Base-by-base conservation (phyloP, 2,329 filamentous ascomycete genomes). In the Boeremia exigua region DNA sequence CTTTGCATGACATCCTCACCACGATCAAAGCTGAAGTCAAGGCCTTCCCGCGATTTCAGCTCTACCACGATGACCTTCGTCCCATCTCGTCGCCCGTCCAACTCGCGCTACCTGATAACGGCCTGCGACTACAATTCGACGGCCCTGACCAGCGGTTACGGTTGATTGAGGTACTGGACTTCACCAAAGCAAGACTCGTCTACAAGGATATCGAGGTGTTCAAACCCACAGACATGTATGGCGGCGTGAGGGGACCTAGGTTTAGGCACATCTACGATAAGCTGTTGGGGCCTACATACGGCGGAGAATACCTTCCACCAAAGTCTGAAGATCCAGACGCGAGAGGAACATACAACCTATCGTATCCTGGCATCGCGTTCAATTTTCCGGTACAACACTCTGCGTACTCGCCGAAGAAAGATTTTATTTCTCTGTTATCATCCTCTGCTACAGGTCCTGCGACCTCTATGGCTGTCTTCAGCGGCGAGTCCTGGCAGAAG, bases 291-390 rank as follows among this genome's bases (percentile, higher is more conserved):
- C 93, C 93, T 15, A 96, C 94, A 0, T 98, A 96, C 73, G 90
- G 90, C 1, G 95, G 95, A 60, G 95, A 99, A 79, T 99, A 94
- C 70, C 83, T 96, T 33, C 84, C 88, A 8, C 86, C 91, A 0
- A 74, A 77, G 6, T 80, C 79, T 3, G 77, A 81, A 32, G 78
- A 80, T 37, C 81, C 82, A 10, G 80, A 69, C 14, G 73, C 81
- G 14, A 79, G 82, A 55, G 93, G 93, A 14, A 89, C 86, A 19
- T 99, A 98, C 71, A 87, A 96, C 30, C 80, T 99, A 30, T 98
- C 94, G 1, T 99, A 97, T 76, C 93, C 94, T 0, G 95, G 95
- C 0, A 87, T 99, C 28, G 92, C 94, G 0, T 97, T 98, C 73
- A 93, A 90, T 33, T 99, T 99, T 63, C 87, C 91, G 0, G 80